Base-by-base conservation (phyloP, 2,329 filamentous ascomycete species). In the Pezicula neosporulosa region DNA sequence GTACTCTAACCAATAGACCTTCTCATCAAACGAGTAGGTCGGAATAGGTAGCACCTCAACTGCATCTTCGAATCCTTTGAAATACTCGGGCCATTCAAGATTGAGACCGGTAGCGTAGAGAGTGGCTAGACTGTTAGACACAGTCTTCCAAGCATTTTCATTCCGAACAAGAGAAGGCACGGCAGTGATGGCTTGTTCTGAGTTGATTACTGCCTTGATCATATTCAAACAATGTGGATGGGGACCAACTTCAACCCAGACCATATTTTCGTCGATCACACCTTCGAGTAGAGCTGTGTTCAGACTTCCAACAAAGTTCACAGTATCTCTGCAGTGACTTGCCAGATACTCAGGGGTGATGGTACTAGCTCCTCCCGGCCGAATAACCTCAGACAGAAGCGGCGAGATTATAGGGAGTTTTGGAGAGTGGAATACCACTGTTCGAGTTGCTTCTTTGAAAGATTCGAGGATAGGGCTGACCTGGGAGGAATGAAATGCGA, bases 181-280 rank as follows among this genome's bases (percentile, higher is more conserved):
- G 51, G 43, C 48, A 49, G 28, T 54, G 44, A 45, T 56, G 24
- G 24, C 24, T 24, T 6, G 24, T 55, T 52, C 60, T 9, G 70
- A 66, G 18, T 78, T 78, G 48, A 87, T 76, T 7, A 78, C 81
- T 9, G 80, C 77, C 71, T 85, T 86, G 58, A 89, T 77, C 76
- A 90, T 83, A 52, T 77, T 78, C 43, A 77, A 77, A 66, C 81
- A 86, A 13, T 89, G 78, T 0, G 86, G 85, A 60, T 89, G 83
- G 37, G 87, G 85, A 12, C 87, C 87, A 55, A 90, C 71, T 66
- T 91, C 87, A 48, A 90, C 70, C 80, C 82, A 89, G 28, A 83
- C 76, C 2, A 85, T 87, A 68, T 84, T 82, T 57, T 84, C 81
- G 56, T 85, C 77, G 44, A 88, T 80, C n/a, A 77, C 68, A 53